Evolutionary conservation across 345 rosid species (phyloP), one percentile per base, ranked within the genome.

Genomic region (Aurinia saxatilis): DNA sequence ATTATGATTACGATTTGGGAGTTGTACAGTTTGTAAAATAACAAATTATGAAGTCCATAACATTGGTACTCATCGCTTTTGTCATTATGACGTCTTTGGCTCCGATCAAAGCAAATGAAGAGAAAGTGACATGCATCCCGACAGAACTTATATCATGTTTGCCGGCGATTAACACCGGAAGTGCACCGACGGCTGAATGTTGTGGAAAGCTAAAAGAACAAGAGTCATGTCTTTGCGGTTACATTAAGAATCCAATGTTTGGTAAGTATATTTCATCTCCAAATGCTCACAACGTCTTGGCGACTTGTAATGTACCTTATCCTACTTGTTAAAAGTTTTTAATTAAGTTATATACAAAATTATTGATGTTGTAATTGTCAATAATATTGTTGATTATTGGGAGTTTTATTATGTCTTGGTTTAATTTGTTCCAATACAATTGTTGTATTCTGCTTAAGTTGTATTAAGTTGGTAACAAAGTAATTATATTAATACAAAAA

Each of bases 211-310:
- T 82, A 64, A 77, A 60, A 68, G 75, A 80, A 71, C 90, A 83
- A 80, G 13, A 35, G 54, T 73, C 90, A 0, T 85, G 96, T 73
- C 61, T 88, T 5, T 88, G 90, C 29, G 73, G 72, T 17, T 85
- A 81, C 76, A 42, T 80, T 2, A 72, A 39, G 51, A 14, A 80
- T 36, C 90, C 92, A 0, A 14, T 2, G 7, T 36, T 71, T 30
- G 33, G 10, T 36, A 72, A 59, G 18, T 85, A 16, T 55, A 50
- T 76, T 10, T 49, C 68, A 65, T 63, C 79, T 3, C 77, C 81
- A 18, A 77, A 56, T 11, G 83, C 84, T 6, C 66, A 23, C 5
- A 69, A 16, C 57, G 37, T 81, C n/a, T 68, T 58, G 0, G 12
- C 17, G 11, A 11, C 70, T 35, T 87, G 91, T 61, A 76, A 75